Evolutionary conservation across 1,284 basidiomycete species (phyloP).

Genomic region (Moesziomyces parantarcticus): DNA sequence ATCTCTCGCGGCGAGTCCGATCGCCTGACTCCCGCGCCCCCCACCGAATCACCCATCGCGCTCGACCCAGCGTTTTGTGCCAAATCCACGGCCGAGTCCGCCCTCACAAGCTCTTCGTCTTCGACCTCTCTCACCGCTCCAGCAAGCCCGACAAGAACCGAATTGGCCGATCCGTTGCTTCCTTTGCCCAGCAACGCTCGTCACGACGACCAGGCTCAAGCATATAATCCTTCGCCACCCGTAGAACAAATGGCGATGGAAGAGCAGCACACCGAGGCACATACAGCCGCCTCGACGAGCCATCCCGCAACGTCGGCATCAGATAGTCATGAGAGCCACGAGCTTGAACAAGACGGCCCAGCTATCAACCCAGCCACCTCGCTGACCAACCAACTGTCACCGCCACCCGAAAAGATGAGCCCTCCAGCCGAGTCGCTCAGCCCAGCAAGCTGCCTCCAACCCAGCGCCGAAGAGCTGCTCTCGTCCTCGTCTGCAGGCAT

Average conservation of each 20-base stretch:
- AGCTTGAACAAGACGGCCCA: neutral
- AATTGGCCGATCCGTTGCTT: neutral
- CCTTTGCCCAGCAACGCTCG: neutral
- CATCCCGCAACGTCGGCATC: neutral
- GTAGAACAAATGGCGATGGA: too few species aligned
- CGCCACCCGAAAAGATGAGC: neutral
- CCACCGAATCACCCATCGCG: slow-evolving; percentile 11
- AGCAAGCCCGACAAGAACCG: slow-evolving; percentile 11
- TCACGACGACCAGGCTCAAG: slow-evolving; percentile 1
- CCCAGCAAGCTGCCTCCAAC: slow-evolving; percentile 12
- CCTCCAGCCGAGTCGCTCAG: slow-evolving; percentile 2
- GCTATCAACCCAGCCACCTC: neutral
- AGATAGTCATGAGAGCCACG: neutral
- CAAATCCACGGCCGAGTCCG: slow-evolving; percentile 12
- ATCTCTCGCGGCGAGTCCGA: slow-evolving; percentile 22
- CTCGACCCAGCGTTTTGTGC: slow-evolving; percentile 3
- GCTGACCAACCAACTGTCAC: neutral
- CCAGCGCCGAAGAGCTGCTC: slow-evolving; percentile 38
- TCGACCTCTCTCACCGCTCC: slow-evolving; percentile 28
- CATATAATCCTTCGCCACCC: too few species aligned
- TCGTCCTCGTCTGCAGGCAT: slow-evolving; percentile 13
- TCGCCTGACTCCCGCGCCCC: slow-evolving; percentile 17
- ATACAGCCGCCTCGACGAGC: neutral
- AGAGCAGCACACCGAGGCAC: neutral
- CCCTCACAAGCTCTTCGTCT: slow-evolving; percentile 10